Percentiles rank a stretch among this genome's conserved stretches.
Evolutionary conservation across 495 filamentous ascomycete species (phyloP).

Genomic region (Tuber melanosporum): DNA sequence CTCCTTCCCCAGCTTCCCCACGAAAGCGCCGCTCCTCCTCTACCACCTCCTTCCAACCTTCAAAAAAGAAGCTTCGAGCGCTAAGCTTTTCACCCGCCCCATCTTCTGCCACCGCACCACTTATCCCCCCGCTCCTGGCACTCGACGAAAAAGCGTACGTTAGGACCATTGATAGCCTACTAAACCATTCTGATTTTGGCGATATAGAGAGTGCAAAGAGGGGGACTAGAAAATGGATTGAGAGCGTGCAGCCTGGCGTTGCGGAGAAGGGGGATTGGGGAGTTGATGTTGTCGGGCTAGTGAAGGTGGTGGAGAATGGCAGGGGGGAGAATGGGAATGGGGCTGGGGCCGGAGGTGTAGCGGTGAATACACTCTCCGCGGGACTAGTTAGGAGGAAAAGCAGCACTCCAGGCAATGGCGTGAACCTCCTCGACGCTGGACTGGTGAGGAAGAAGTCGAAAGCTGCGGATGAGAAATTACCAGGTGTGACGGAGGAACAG

Average conservation of each 20-base stretch:
- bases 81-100: constrained; percentile 29
- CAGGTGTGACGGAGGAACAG: constrained; percentile 33
- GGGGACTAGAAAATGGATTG: constrained; percentile 69
- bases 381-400: constrained; percentile 58
- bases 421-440: constrained; percentile 34
- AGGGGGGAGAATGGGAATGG: constrained; percentile 2
- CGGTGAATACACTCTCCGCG: constrained; percentile 39
- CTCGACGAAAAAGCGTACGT: constrained; percentile 69
- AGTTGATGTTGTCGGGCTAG: constrained; percentile 50
- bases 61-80: constrained; percentile 42
- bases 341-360: constrained; percentile 6
- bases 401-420: not conserved
- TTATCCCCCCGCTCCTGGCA: constrained; percentile 51
- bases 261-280: constrained; percentile 48
- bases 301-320: constrained; percentile 8
- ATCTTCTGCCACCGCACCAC: constrained; percentile 24
- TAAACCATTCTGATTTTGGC: constrained; percentile 76
- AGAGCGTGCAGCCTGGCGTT: constrained; percentile 46
- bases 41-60: constrained; percentile 19
- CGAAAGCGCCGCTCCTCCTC: constrained; percentile 37
- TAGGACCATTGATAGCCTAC: constrained; percentile 65
- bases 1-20: constrained; percentile 18
- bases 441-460: constrained; percentile 42
- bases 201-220: constrained; percentile 58
- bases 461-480: constrained; percentile 27